phyloP scores from a whole-genome alignment of 2,329 filamentous ascomycete species.

The Trichoderma citrinoviride region DNA sequence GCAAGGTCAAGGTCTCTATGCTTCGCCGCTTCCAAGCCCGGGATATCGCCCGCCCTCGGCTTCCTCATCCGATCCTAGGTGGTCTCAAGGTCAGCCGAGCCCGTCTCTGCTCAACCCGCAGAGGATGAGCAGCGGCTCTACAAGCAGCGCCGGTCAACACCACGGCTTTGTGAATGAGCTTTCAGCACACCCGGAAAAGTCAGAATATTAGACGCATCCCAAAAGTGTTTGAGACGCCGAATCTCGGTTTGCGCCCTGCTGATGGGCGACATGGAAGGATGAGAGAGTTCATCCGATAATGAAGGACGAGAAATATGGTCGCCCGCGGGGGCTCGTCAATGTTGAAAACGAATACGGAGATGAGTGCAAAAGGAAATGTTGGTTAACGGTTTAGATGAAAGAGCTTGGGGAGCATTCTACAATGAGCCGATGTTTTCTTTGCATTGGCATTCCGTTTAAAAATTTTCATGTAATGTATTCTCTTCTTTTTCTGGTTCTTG shows the following conservation, averaged over 20 bases:
- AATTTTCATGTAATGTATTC: neutral
- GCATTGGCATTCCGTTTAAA: too few species aligned
- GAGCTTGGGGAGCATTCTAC: neutral
- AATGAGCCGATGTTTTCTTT: neutral
- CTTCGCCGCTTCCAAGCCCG: constrained; percentile 28
- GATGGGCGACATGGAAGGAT: neutral
- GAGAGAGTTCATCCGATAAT: neutral
- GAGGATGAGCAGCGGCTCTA: constrained; percentile 30
- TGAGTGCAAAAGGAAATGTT: neutral
- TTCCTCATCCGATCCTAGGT: constrained; percentile 33
- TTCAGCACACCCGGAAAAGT: constrained; percentile 46
- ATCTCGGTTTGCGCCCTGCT: neutral
- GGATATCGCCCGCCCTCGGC: constrained; percentile 29
- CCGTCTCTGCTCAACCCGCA: constrained; percentile 27
- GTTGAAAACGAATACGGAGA: neutral
- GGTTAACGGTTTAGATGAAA: neutral
- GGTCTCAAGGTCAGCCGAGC: constrained; percentile 40
- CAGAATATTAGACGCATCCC: constrained; percentile 38
- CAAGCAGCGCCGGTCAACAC: constrained; percentile 38
- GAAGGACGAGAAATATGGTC: neutral
- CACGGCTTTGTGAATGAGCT: constrained; percentile 46
- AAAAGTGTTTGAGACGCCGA: neutral
- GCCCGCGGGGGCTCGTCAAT: neutral
- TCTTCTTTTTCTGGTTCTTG: neutral
- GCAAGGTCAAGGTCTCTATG: constrained; percentile 26